These are phyloP conservation scores for Lycium ferocissimum DNA, from an alignment of 257 asterid genomes.

Conservation along the genomic window DNA sequence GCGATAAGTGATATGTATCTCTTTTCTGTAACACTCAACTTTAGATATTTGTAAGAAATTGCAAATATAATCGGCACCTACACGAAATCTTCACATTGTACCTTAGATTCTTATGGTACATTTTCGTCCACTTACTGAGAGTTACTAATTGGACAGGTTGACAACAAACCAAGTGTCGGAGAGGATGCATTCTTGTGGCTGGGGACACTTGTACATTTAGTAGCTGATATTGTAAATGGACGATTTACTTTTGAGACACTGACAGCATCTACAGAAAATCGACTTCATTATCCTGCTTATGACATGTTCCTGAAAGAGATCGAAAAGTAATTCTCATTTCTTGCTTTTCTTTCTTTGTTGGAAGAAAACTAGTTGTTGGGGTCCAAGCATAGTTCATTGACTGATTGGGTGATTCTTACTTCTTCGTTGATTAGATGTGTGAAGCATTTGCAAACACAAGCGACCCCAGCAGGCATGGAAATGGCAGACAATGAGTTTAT, in stretches of 20 bases:
- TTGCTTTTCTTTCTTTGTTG: not conserved
- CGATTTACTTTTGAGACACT: constrained; percentile 89
- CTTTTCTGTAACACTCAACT: not conserved
- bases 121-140: not conserved
- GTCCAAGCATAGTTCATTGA: no score
- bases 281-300: constrained; percentile 85
- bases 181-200: constrained; percentile 93
- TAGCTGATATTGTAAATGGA: constrained; percentile 73
- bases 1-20: not conserved
- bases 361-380: not conserved
- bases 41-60: not conserved
- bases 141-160: constrained; percentile 58
- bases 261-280: constrained; percentile 71
- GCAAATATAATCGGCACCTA: not conserved
- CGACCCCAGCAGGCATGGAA: constrained; percentile 61
- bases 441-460: constrained; percentile 75
- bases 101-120: not conserved
- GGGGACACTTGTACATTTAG: constrained; percentile 70
- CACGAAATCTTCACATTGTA: not conserved
- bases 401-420: not conserved
- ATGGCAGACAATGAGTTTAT: constrained; percentile 70
- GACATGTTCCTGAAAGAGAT: constrained; percentile 79
- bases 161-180: constrained; percentile 63
- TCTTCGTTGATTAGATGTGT: constrained; percentile 56
- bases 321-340: constrained; percentile 49